phyloP scores from a whole-genome alignment of 495 filamentous ascomycete species.

The Penicillium turbatum region DNA sequence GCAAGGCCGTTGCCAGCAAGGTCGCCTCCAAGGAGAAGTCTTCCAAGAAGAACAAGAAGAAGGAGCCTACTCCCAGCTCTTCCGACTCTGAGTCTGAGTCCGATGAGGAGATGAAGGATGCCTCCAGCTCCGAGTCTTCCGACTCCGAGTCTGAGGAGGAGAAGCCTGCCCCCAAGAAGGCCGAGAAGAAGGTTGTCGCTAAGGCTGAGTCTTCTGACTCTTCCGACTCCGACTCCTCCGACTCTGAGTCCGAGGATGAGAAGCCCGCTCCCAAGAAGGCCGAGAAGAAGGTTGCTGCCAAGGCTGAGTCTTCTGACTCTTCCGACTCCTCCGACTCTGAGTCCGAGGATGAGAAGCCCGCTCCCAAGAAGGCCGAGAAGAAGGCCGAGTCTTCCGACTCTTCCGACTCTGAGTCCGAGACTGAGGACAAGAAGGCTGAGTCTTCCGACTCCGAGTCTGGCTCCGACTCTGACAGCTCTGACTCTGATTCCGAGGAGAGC shows the following conservation, averaged over 20 bases:
- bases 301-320: slow-evolving; percentile 17
- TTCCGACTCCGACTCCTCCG: slow-evolving; percentile 33
- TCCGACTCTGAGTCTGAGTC: slow-evolving; percentile 44
- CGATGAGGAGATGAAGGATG: slow-evolving; percentile 40
- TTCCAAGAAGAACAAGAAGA: slow-evolving; percentile 40
- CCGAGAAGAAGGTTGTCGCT: slow-evolving; percentile 26
- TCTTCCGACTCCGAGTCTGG: slow-evolving; percentile 30
- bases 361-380: slow-evolving; percentile 36
- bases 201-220: slow-evolving; percentile 35
- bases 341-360: slow-evolving; percentile 32
- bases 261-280: slow-evolving; percentile 27
- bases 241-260: slow-evolving; percentile 31
- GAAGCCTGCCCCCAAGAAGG: slow-evolving; percentile 35
- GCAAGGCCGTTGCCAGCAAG: slow-evolving; percentile 47
- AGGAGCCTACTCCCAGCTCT: slow-evolving; percentile 46
- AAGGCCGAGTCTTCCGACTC: slow-evolving; percentile 34
- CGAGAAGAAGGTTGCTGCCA: slow-evolving; percentile 18
- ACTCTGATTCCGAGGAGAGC: slow-evolving; percentile 49
- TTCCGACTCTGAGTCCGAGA: slow-evolving; percentile 33
- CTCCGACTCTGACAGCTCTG: slow-evolving; percentile 32
- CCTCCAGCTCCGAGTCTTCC: slow-evolving; percentile 30
- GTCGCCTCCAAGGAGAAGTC: slow-evolving; percentile 41
- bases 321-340: slow-evolving; percentile 24
- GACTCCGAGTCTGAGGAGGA: slow-evolving; percentile 32
- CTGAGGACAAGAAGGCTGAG: slow-evolving; percentile 30